Evolutionary conservation across 352 stramenopile species (phyloP), one percentile per base, ranked within the genome.

Genomic region (Phytophthora sojae): DNA sequence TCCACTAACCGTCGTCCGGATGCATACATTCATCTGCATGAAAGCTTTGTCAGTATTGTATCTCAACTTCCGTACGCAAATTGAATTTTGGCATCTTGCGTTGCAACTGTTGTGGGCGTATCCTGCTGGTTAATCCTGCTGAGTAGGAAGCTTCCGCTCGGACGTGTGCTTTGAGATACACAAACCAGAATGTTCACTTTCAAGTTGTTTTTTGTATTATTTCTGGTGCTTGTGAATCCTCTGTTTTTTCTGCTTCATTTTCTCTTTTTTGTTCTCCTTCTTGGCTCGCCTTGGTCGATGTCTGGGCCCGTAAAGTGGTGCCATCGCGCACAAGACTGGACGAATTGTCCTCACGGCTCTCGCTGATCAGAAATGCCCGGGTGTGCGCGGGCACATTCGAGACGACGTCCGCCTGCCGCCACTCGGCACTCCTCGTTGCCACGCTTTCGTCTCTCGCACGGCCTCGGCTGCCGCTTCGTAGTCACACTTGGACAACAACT

Each of bases 191-290:
- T 44, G 35, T 17, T 44, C 11, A 44, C 11, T 44, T 44, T 44
- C 35, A 44, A 32, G 29, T 44, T 44, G 1, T 17, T 44, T 17
- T 44, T 15, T 44, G 17, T 44, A 17, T 17, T 44, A 17, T 42
- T 44, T 17, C 11, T 44, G 35, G 35, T 44, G 35, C 1, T 44
- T 44, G 11, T 44, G 12, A 44, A 44, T 17, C 17, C 35, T 44
- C 17, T 44, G 50, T 11, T 59, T 57, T 67, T 63, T 47, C 49
- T 61, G 12, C 26, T 56, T 54, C 67, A 63, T 72, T 52, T 72
- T 53, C 15, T 67, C 42, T 67, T 63, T 67, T 67, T 72, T 72
- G 60, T 67, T 67, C 67, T 54, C 54, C 50, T 6, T 17, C 47
- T 35, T 35, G 30, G 35, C n/a, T 32, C 14, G 32, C 37, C 30